phyloP scores from a whole-genome alignment of 2,329 filamentous ascomycete genomes.

The Aureobasidium sp. region DNA sequence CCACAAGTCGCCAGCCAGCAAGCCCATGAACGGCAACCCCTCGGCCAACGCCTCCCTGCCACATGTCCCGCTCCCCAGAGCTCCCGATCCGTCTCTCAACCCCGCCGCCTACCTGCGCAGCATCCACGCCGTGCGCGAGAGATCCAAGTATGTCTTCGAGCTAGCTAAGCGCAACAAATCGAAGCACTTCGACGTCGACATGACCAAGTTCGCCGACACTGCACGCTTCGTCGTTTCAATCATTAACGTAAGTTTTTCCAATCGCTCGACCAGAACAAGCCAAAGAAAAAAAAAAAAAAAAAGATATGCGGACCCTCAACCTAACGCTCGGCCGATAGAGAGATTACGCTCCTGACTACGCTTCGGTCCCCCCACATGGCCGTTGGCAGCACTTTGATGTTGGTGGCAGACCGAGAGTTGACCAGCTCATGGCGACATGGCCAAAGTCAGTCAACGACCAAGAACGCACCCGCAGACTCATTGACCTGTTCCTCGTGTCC shows the following conservation, averaged over 20 bases:
- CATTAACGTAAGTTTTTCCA: conserved; percentile 62
- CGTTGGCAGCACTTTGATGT: conserved; percentile 77
- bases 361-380: conserved; percentile 74
- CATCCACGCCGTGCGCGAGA: conserved; percentile 76
- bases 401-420: conserved; percentile 65
- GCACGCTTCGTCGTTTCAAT: conserved; percentile 84
- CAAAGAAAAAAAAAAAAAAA: background rate
- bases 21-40: conserved; percentile 17
- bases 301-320: background rate
- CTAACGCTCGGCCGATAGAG: conserved; percentile 37
- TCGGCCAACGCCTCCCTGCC: conserved; percentile 37
- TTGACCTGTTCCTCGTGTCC: conserved; percentile 72
- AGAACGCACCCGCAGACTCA: conserved; percentile 64
- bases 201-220: conserved; percentile 73
- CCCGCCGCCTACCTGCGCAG: conserved; percentile 86
- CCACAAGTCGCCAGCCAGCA: conserved; percentile 8
- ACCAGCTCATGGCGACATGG: conserved; percentile 62
- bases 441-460: conserved; percentile 58
- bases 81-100: conserved; percentile 80
- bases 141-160: conserved; percentile 62
- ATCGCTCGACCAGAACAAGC: background rate
- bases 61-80: conserved; percentile 70
- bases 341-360: conserved; percentile 60
- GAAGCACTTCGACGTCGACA: conserved; percentile 81
- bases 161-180: conserved; percentile 71